Conservation (phyloP, 2,329 filamentous ascomycete genomes). For the Coccinonectria pachysandricola region DNA sequence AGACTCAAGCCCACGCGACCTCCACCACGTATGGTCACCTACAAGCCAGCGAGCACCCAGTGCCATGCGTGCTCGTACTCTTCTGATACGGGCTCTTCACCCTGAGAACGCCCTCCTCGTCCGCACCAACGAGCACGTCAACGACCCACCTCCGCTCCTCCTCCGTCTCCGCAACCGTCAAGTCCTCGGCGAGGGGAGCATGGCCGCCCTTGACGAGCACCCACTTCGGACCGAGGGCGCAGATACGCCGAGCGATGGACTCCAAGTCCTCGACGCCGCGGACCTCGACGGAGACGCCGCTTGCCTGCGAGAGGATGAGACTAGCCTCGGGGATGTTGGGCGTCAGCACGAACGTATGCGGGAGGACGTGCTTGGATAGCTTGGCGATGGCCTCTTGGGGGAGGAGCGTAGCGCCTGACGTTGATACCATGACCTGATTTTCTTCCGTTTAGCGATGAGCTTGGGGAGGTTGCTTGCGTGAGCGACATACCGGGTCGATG, state of each 20-base stretch:
- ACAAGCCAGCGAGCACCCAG: constrained; percentile 89
- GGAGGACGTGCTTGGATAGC: constrained; percentile 51
- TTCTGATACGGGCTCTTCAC: constrained; percentile 62
- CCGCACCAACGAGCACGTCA: constrained; percentile 62
- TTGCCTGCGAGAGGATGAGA: constrained; percentile 48
- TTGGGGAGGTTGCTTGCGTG: too few relatives aligned
- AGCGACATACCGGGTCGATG: constrained; percentile 29
- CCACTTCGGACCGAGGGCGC: constrained; percentile 61
- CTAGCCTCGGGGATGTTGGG: constrained; percentile 70
- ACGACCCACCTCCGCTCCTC: constrained; percentile 58
- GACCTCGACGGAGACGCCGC: constrained; percentile 31
- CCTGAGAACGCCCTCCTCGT: constrained; percentile 38
- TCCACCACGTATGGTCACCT: constrained; percentile 27
- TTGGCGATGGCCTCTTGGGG: constrained; percentile 52
- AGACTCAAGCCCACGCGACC: too few relatives aligned
- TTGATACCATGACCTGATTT: constrained; percentile 81
- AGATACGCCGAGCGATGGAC: constrained; percentile 54
- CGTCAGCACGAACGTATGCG: constrained; percentile 58
- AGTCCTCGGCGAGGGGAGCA: constrained; percentile 59
- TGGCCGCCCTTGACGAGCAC: constrained; percentile 90
- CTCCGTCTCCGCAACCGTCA: constrained; percentile 45
- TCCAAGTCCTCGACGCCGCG: constrained; percentile 56
- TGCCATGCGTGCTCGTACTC: constrained; percentile 82
- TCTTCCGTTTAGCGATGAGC: too few relatives aligned
- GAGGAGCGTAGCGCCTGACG: constrained; percentile 62